These are phyloP conservation scores for Cyclotella distinguenda DNA, from an alignment of 108 stramenopile genomes.

Conservation along the genomic window DNA sequence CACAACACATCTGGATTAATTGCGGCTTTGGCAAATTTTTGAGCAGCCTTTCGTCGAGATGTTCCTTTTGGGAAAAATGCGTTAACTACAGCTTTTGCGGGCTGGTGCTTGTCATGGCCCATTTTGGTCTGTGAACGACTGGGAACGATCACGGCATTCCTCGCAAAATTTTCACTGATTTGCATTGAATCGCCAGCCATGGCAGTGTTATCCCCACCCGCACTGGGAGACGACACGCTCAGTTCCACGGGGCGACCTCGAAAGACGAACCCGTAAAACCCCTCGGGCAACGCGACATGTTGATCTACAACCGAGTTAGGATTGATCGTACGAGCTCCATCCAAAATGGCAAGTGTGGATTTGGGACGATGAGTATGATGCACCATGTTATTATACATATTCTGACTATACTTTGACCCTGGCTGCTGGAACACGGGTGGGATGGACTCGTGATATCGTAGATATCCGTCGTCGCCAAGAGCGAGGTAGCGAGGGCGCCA, in stretches of 20 bases:
- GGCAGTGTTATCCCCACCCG: background rate
- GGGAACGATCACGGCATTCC: slow-evolving; percentile 21
- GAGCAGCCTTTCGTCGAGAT: slow-evolving; percentile 31
- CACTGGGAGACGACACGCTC: background rate
- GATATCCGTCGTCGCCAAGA: slow-evolving; percentile 65
- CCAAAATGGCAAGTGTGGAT: slow-evolving; percentile 36
- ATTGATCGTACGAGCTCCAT: slow-evolving; percentile 78
- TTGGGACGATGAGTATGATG: slow-evolving; percentile 56
- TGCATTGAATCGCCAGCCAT: background rate
- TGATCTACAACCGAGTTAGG: slow-evolving; percentile 77
- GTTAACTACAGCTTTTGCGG: slow-evolving; percentile 36
- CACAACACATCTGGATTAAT: slow-evolving; percentile 42
- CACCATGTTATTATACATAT: slow-evolving; percentile 27
- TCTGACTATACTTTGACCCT: slow-evolving; percentile 23
- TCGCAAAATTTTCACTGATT: background rate
- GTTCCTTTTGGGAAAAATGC: slow-evolving; percentile 44
- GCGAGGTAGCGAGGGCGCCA: slow-evolving; percentile 88
- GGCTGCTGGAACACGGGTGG: slow-evolving; percentile 30
- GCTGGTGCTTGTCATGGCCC: slow-evolving; percentile 13
- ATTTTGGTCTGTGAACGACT: background rate
- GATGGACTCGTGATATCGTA: slow-evolving; percentile 81
- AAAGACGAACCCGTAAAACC: slow-evolving; percentile 80
- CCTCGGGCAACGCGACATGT: slow-evolving; percentile 76
- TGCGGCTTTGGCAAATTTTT: slow-evolving; percentile 41
- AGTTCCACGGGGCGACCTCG: slow-evolving; percentile 59